phyloP scores from a whole-genome alignment of 2,329 filamentous ascomycete genomes.

The Curvularia sp. region DNA sequence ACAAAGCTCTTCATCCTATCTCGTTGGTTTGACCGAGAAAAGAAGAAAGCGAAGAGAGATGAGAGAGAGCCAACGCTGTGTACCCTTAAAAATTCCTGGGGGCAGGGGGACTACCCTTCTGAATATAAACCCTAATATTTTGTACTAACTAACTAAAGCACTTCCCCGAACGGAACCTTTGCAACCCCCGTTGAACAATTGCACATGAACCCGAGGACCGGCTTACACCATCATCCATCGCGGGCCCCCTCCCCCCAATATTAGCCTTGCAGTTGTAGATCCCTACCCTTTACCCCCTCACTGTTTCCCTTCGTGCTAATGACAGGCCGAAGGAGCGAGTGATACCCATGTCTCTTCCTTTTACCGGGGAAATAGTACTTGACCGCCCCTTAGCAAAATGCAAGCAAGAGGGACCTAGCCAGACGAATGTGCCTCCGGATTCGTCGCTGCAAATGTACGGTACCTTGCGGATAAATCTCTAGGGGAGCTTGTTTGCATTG shows the following conservation, averaged over 20 bases:
- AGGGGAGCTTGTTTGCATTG: not conserved
- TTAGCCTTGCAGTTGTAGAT: not conserved
- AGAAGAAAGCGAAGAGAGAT: not conserved
- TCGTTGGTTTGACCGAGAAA: no score
- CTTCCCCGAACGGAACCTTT: not conserved
- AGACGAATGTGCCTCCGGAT: not conserved
- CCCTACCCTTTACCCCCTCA: constrained; percentile 5
- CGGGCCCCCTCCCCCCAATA: not conserved
- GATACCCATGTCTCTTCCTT: not conserved
- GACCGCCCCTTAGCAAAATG: not conserved
- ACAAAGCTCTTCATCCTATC: constrained; percentile 30
- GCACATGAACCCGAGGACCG: not conserved
- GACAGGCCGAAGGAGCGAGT: constrained; percentile 10
- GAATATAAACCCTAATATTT: not conserved
- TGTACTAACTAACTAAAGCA: not conserved
- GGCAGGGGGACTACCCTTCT: not conserved
- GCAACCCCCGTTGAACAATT: not conserved
- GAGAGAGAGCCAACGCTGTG: not conserved
- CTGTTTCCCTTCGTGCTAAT: constrained; percentile 18
- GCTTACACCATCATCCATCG: not conserved
- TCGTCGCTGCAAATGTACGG: not conserved
- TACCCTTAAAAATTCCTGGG: not conserved
- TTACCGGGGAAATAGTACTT: not conserved
- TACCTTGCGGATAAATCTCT: not conserved
- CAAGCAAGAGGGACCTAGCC: no score